These are phyloP conservation scores for Candida tropicalis DNA, from an alignment of 1,139 yeast genomes.

Conservation along the genomic window DNA sequence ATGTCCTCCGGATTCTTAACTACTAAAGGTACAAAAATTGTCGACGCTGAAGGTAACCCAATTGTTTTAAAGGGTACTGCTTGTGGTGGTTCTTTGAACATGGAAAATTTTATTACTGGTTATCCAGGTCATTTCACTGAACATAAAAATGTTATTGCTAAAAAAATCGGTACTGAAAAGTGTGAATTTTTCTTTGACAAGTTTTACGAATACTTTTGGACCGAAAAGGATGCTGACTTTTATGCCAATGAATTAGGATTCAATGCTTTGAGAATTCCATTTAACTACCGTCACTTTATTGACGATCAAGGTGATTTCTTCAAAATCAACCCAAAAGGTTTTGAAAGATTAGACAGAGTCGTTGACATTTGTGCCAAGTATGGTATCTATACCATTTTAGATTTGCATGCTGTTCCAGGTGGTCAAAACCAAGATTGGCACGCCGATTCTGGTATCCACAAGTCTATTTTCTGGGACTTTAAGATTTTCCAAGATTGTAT, in stretches of 20 bases:
- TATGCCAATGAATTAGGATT: constrained; percentile 39
- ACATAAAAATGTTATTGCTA: constrained; percentile 37
- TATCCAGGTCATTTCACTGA: constrained; percentile 53
- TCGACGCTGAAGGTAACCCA: constrained; percentile 33
- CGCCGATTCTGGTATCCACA: constrained; percentile 43
- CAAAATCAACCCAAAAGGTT: constrained; percentile 41
- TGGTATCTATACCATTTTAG: constrained; percentile 46
- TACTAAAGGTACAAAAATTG: constrained; percentile 39
- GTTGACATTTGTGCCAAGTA: constrained; percentile 40
- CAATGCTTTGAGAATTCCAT: constrained; percentile 48
- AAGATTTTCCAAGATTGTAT: constrained; percentile 45
- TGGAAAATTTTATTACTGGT: constrained; percentile 55
- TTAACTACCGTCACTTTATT: constrained; percentile 49
- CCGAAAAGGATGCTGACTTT: constrained; percentile 45
- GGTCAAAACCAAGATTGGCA: constrained; percentile 57
- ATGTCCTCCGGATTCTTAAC: constrained; percentile 16
- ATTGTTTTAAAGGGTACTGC: constrained; percentile 44
- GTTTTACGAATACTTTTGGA: constrained; percentile 51
- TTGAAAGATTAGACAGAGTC: constrained; percentile 40
- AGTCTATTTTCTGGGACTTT: constrained; percentile 49
- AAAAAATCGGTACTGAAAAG: constrained; percentile 43
- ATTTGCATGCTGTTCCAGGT: constrained; percentile 49
- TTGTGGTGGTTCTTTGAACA: constrained; percentile 49
- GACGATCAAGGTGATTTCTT: constrained; percentile 43
- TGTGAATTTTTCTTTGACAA: constrained; percentile 47